Evolutionary conservation across 2,329 filamentous ascomycete species (phyloP), one percentile per base, ranked within the genome.

Genomic region (Stagonosporopsis rhizophila): DNA sequence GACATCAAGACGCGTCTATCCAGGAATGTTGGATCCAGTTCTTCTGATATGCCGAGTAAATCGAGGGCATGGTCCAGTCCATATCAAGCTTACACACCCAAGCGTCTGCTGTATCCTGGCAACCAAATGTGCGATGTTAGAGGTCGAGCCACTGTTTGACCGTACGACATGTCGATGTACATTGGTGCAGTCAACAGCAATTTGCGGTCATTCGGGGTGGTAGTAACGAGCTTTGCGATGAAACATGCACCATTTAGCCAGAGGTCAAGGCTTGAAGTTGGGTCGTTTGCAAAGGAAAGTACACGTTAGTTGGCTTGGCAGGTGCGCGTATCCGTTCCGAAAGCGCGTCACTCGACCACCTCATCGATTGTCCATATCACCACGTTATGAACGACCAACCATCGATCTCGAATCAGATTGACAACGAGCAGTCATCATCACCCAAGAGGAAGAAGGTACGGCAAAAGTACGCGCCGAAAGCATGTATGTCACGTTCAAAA

Each of bases 401-500:
- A 15, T 66, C 61, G 46, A 48, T 60, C n/a, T 34, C 57, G 34
- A 52, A 45, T 20, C 57, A 49, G 27, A 57, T 60, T 44, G 68
- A 68, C 27, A 67, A 65, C 38, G 68, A 68, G 8, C 44, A 56
- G 40, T 66, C 68, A 14, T 61, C 61, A 28, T 73, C 71, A 38
- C 71, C 72, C 15, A 74, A 71, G 60, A 67, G 72, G 41, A 75
- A 75, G 64, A 75, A 73, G 59, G 60, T 69, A 20, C 70, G 72
- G 17, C 67, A 72, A 56, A 74, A 74, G 57, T 75, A 75, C 52
- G 70, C 72, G 37, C 67, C 70, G 37, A 71, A 71, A 62, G 71
- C 71, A 37, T 74, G 72, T 74, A 68, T 45, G 71, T 67, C 47
- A 54, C 59, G 59, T 56, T 38, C 35, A 37, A 14, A 19, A 7